phyloP scores from a whole-genome alignment of 108 stramenopile genomes.

The Skeletonema tropicum region DNA sequence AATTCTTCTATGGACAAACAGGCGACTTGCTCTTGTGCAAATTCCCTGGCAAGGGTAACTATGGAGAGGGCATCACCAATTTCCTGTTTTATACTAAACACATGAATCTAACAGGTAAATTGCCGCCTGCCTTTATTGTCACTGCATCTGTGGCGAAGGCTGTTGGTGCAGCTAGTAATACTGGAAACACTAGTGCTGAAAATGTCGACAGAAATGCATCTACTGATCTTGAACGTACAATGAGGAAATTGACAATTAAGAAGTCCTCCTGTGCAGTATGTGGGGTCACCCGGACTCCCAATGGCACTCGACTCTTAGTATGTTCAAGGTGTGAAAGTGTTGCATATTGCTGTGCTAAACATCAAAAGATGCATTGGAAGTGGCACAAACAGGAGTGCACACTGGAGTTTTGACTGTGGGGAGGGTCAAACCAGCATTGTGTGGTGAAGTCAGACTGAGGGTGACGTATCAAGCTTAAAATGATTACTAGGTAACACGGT shows the following conservation, averaged over 20 bases:
- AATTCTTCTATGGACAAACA: constrained; percentile 12
- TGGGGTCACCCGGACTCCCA: constrained; percentile 4
- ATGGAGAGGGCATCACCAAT: constrained; percentile 4
- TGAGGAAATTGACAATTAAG: constrained; percentile 11
- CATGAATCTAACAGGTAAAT: neutral
- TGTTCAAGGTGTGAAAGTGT: constrained; percentile 22
- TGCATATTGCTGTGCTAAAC: constrained; percentile 23
- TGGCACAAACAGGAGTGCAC: constrained; percentile 23
- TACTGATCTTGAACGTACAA: neutral
- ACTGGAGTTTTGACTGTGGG: too few species aligned
- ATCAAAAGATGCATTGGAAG: constrained; percentile 29
- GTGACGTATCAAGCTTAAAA: too few species aligned
- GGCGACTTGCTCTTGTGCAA: neutral
- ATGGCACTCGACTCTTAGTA: neutral
- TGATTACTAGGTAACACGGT: too few species aligned
- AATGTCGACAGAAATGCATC: neutral
- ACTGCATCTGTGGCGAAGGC: constrained; percentile 8
- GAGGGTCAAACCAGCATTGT: too few species aligned
- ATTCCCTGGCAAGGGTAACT: neutral
- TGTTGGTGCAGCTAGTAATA: constrained; percentile 12
- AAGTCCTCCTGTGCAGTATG: constrained; percentile 17
- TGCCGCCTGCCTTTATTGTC: constrained; percentile 23
- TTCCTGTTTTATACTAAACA: constrained; percentile 14
- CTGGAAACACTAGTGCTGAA: neutral
- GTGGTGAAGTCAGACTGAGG: too few species aligned